Conservation (phyloP, 352 stramenopile genomes). For the Phytophthora parvispora region DNA sequence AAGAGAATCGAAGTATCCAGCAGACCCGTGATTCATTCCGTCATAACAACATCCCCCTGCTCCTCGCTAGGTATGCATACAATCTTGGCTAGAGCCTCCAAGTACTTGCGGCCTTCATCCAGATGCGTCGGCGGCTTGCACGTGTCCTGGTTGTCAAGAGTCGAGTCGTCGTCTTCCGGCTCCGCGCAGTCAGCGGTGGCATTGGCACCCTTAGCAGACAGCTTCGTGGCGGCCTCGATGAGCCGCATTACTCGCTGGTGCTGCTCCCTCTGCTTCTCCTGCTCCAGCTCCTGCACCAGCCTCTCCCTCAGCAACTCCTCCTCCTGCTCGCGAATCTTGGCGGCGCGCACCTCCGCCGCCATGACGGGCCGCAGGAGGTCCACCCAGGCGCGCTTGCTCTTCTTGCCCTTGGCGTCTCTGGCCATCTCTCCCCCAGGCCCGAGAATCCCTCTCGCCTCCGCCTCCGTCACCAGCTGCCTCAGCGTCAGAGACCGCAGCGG, state of each 20-base stretch:
- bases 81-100: slow-evolving; percentile 28
- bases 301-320: slow-evolving; percentile 52
- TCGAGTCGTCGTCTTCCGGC: slow-evolving; percentile 30
- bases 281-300: slow-evolving; percentile 44
- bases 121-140: background rate
- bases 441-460: slow-evolving; percentile 48
- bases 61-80: slow-evolving; percentile 31
- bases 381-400: slow-evolving; percentile 71
- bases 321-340: slow-evolving; percentile 47
- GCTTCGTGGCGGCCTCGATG: slow-evolving; percentile 28
- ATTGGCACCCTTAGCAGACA: background rate
- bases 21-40: slow-evolving; percentile 28
- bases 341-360: slow-evolving; percentile 25
- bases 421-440: slow-evolving; percentile 35
- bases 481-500: slow-evolving; percentile 68
- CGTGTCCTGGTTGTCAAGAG: slow-evolving; percentile 2
- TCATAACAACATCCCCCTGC: slow-evolving; percentile 25
- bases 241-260: slow-evolving; percentile 29
- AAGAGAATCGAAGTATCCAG: background rate
- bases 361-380: slow-evolving; percentile 49
- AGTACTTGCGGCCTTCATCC: slow-evolving; percentile 19
- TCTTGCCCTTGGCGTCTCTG: slow-evolving; percentile 59
- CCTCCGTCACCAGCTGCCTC: slow-evolving; percentile 70
- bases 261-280: slow-evolving; percentile 46
- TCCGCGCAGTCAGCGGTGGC: slow-evolving; percentile 7